Percentiles rank a stretch among this genome's conserved stretches.
Conservation (phyloP, 116 monocot species). For the Zostera marina region DNA sequence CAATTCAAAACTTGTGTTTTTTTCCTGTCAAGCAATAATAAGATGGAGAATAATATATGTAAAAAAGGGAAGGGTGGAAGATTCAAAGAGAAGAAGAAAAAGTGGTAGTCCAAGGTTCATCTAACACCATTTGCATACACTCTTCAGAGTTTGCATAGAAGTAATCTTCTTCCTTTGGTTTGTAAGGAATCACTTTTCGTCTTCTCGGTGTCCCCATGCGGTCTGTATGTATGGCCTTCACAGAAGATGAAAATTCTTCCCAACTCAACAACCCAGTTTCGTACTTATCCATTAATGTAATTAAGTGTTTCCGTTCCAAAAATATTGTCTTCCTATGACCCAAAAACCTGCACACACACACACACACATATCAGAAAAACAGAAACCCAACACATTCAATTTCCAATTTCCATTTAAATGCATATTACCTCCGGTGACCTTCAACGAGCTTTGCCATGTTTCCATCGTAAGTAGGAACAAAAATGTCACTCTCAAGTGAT, state of each 20-base stretch:
- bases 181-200: slow-evolving; percentile 44
- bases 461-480: slow-evolving; percentile 88
- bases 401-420: too few relatives aligned
- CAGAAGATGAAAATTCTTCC: slow-evolving; percentile 53
- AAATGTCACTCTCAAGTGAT: slow-evolving; percentile 77
- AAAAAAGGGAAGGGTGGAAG: too few relatives aligned
- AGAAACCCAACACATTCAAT: too few relatives aligned
- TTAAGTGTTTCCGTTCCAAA: slow-evolving; percentile 45
- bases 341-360: slow-evolving; percentile 23
- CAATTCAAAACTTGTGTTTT: too few relatives aligned
- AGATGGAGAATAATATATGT: too few relatives aligned
- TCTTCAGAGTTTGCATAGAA: slow-evolving; percentile 84
- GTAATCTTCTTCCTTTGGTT: slow-evolving; percentile 91
- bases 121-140: slow-evolving; percentile 17
- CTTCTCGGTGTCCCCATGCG: slow-evolving; percentile 52
- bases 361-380: too few relatives aligned
- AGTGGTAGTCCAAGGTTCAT: not conserved
- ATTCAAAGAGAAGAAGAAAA: too few relatives aligned
- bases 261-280: slow-evolving; percentile 37
- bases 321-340: slow-evolving; percentile 57
- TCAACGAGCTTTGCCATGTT: slow-evolving; percentile 96
- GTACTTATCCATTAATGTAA: slow-evolving; percentile 55
- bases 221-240: slow-evolving; percentile 40
- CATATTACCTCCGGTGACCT: slow-evolving; percentile 68
- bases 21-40: too few relatives aligned